Evolutionary conservation across 257 asterid species (phyloP), one percentile per base, ranked within the genome.

Genomic region (Salvia splendens): DNA sequence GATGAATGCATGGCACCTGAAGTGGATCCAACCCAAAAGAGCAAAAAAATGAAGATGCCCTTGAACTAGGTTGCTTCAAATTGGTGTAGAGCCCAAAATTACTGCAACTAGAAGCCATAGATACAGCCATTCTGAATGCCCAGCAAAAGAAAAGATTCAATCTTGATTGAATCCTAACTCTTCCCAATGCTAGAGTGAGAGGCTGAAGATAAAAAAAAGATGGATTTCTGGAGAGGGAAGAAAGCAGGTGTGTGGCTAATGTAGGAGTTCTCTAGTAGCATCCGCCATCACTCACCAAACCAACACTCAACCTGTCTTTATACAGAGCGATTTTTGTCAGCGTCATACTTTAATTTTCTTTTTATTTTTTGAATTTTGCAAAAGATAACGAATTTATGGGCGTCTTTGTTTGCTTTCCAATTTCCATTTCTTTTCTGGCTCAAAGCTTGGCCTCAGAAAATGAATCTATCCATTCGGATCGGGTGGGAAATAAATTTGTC

Each of bases 61-160:
- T 86, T 12, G 67, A 72, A 71, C 59, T 58, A 68, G 85, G 49
- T 49, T 82, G 87, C 84, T 83, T 86, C 81, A 86, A 74, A 67
- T 59, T 81, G 67, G 76, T 24, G 53, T 59, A 80, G 9, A 82
- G 64, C 69, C 87, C 85, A 75, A 86, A 71, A 68, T 72, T 77
- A 53, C 68, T 67, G 61, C 89, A 92, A 64, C 75, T 76, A 30
- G 92, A 92, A 78, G 93, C 95, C 95, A 89, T 87, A 71, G 96
- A 83, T 77, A 83, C 87, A 71, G 88, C 89, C 97, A 89, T 87
- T 79, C 65, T 42, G 72, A 35, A 17, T 50, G 35, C n/a, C 35
- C 14, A 67, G 24, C 33, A 5, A 65, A 20, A n/a, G 58, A n/a
- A 74, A 68, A 60, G 60, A 50, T 62, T 67, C 57, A 47, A 67